Evolutionary conservation across 805 yeast species (phyloP), one percentile per base, ranked within the genome.

Genomic region (Metschnikowia peoriensis): DNA sequence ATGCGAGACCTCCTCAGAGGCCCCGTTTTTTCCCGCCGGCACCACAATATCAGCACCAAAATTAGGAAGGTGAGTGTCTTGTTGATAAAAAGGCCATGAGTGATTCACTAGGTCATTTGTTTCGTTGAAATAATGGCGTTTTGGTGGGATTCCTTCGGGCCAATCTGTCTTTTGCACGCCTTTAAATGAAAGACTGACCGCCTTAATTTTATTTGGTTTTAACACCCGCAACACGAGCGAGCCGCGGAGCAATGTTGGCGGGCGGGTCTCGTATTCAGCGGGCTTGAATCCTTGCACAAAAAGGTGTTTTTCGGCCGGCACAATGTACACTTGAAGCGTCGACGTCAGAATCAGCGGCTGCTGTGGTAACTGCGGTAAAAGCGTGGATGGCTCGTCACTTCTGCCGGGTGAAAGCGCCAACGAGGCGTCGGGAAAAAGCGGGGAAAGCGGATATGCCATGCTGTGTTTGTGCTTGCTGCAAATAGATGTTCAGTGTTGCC

Each of bases 131-230:
- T 84, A 87, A 15, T 75, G 74, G 58, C 84, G 84, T 65, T 87
- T 89, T 0, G 97, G 97, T 0, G 98, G 98, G 16, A 93, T 92
- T 2, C 99, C 99, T 64, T 94, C 97, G 2, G 97, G 97, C 97
- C 97, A 92, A 55, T 92, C 97, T 0, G 97, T 92, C 58, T 88
- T 78, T 38, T 88, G 80, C 1, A 67, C 64, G 1, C 97, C 97
- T 48, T 77, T 77, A 60, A 92, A 83, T 1, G 76, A 72, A 45
- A 92, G 72, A 5, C 72, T 66, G 11, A 92, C 81, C 16, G 80
- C 66, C 66, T 87, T 89, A 54, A 92, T 72, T 65, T 84, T 88
- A 29, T 85, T 76, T 0, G 93, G 85, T 61, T 89, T 90, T 44
- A 83, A 61, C 6, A 92, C 79, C 46, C 92, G 76, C 2, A 92